Evolutionary conservation across 106 monocot genomes (phyloP), one percentile per base, ranked within the genome.

Genomic region (Platanthera guangdongensis): DNA sequence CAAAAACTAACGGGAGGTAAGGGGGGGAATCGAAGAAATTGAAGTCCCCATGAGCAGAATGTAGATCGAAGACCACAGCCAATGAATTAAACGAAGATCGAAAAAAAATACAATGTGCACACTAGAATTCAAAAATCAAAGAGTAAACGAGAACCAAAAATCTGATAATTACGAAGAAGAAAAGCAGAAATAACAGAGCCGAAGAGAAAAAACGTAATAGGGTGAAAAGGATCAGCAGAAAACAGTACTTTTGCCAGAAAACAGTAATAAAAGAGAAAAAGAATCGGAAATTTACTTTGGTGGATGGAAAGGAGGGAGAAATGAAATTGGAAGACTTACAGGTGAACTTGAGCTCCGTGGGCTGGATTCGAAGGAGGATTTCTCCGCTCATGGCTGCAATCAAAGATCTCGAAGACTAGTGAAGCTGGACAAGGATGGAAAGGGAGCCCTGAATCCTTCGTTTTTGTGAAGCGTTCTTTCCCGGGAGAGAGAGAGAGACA

Each of bases 261-360:
- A 53, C 14, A 14, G 52, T 9, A 10, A 52, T 12, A 14, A 53
- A 53, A 14, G 52, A 7, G 2, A 53, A 53, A 12, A 14, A 14
- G 14, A 53, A 9, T 53, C 3, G 9, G 52, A 39, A 39, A 39
- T 39, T 13, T 12, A 9, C 9, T 9, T 9, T 12, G 13, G 14
- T 53, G 13, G 52, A 53, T 53, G 13, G 52, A 53, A 53, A 14
- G 52, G 52, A 7, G 13, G 52, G 12, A 8, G 39, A 39, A 52
- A 52, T 52, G 7, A 52, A 63, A 16, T 25, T 3, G 2, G 30
- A 32, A 25, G 10, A 62, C 11, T 28, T 72, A 80, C 80, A 80
- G 16, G 72, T 60, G 63, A 80, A 80, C 39, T 74, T 80, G 50
- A 80, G 80, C 28, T 80, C 80, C 0, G 60, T 1, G 6, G 80